These are phyloP conservation scores for Kwoniella heveanensis DNA, from an alignment of 768 basidiomycete species.

Conservation along the genomic window DNA sequence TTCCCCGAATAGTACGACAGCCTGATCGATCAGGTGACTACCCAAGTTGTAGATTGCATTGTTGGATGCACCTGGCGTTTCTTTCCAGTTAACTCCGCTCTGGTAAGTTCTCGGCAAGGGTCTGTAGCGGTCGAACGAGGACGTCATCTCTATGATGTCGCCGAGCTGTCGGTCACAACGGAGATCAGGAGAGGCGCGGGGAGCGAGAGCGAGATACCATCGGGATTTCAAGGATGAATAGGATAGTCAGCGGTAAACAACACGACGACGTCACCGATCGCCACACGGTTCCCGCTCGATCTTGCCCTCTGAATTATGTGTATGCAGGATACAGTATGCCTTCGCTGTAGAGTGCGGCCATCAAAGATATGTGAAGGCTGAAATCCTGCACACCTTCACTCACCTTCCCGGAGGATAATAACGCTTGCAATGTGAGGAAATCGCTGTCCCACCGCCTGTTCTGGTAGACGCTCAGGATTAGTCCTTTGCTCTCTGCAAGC, in stretches of 20 bases:
- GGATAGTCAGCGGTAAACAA: no score
- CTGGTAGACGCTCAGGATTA: constrained; percentile 50
- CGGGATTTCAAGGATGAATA: no score
- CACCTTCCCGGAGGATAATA: constrained; percentile 50
- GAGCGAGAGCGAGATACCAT: no score
- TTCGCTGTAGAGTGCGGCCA: no score
- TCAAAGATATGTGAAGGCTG: no score
- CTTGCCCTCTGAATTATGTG: no score
- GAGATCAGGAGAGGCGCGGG: no score
- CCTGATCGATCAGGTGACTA: constrained; percentile 77
- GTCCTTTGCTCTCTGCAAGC: constrained; percentile 35
- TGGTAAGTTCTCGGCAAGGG: constrained; percentile 51
- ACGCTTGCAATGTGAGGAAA: constrained; percentile 46
- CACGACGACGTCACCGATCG: no score
- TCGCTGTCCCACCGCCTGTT: constrained; percentile 54
- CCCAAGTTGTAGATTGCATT: constrained; percentile 78
- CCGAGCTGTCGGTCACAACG: constrained; percentile 58
- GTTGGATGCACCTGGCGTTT: constrained; percentile 64
- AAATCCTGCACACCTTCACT: no score
- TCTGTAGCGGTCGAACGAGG: constrained; percentile 63
- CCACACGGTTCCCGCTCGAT: no score
- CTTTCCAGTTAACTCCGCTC: constrained; percentile 66
- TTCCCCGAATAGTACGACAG: constrained; percentile 72
- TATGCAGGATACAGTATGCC: no score
- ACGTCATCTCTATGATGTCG: constrained; percentile 38